Evolutionary conservation across 2,329 filamentous ascomycete genomes (phyloP).

Genomic region (Diaporthe ilicicola): DNA sequence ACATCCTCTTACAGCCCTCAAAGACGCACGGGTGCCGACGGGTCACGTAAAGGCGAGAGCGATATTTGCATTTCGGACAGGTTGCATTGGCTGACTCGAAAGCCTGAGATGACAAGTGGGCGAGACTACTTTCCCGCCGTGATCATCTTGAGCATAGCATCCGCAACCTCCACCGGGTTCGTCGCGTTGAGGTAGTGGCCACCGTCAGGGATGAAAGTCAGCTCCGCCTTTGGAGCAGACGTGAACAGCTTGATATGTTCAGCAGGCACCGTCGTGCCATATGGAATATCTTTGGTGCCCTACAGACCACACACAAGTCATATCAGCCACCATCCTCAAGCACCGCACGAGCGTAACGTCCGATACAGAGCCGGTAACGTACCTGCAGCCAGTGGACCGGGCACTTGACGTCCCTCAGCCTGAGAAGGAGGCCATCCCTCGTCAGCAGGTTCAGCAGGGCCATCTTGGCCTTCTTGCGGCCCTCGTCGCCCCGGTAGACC

Average conservation of each 20-base stretch:
- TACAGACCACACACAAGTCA: constrained; percentile 33
- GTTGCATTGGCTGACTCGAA: neutral
- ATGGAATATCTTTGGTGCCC: constrained; percentile 57
- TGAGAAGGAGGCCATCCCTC: constrained; percentile 56
- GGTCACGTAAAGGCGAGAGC: too few relatives aligned
- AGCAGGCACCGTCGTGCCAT: constrained; percentile 47
- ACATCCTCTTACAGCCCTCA: too few relatives aligned
- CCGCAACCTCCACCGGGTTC: constrained; percentile 54
- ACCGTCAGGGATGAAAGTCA: constrained; percentile 54
- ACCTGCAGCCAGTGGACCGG: constrained; percentile 64
- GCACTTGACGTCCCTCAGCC: constrained; percentile 56
- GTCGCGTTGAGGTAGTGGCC: constrained; percentile 60
- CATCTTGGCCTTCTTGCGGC: constrained; percentile 57
- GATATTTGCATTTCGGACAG: neutral
- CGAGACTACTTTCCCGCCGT: constrained; percentile 3
- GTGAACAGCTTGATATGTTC: constrained; percentile 63
- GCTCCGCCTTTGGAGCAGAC: constrained; percentile 51
- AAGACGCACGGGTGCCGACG: neutral
- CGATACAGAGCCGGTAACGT: constrained; percentile 36
- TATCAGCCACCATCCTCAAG: neutral
- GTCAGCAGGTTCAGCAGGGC: constrained; percentile 54
- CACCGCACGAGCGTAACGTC: too few relatives aligned
- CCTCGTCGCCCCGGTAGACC: constrained; percentile 59
- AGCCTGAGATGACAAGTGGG: neutral
- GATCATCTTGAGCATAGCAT: constrained; percentile 54